Conservation (phyloP, 768 basidiomycete genomes). For the Mycena polygramma region DNA sequence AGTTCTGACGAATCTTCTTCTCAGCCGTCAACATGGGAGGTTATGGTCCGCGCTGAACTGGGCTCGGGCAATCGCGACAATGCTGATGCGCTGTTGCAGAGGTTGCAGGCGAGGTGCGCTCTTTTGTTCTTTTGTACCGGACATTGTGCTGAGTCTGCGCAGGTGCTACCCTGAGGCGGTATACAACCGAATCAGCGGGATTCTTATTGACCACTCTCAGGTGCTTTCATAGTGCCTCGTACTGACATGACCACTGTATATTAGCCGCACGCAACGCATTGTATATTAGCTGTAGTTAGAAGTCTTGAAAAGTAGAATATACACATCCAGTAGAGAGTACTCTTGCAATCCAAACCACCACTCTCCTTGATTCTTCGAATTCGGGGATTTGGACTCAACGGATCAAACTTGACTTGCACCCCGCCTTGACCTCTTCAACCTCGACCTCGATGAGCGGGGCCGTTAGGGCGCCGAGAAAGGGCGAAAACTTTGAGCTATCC, state of each 20-base stretch:
- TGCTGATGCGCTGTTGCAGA: conserved; percentile 77
- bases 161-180: conserved; percentile 86
- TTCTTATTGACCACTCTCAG: conserved; percentile 78
- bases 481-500: conserved; percentile 97
- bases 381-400: not conserved
- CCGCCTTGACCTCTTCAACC: no score
- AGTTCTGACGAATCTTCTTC: conserved; percentile 22
- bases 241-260: conserved; percentile 1
- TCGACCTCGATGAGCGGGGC: conserved; percentile 7
- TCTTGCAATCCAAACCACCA: no score
- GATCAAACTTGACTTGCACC: not conserved
- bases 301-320: no score
- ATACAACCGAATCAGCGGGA: conserved; percentile 83
- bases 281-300: conserved; percentile 25
- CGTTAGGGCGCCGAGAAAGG: conserved; percentile 72
- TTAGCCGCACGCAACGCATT: conserved; percentile 1
- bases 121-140: not conserved
- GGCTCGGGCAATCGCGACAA: conserved; percentile 78
- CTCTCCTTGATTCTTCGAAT: no score
- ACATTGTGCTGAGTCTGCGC: not conserved
- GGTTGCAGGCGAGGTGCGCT: conserved; percentile 78
- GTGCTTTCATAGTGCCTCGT: conserved; percentile 49
- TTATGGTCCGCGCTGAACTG: conserved; percentile 94
- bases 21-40: conserved; percentile 94
- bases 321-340: no score